These are phyloP conservation scores for Coccomyxa sp. DNA, from an alignment of 139 green algal genomes.

Conservation along the genomic window DNA sequence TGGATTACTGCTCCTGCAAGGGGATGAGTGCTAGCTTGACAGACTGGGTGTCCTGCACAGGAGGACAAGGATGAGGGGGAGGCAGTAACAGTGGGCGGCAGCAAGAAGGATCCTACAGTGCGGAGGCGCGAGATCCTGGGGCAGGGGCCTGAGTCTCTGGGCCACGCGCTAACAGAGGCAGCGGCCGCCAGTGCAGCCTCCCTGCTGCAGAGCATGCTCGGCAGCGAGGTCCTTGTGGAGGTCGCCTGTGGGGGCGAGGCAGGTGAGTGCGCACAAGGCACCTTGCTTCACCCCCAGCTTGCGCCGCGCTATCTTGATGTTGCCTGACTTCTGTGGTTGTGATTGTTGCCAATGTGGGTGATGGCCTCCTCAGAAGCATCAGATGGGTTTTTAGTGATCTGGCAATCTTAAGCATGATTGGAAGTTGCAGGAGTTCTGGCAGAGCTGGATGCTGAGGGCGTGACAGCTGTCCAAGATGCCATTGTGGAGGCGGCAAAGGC, in stretches of 20 bases:
- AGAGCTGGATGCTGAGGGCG: not conserved
- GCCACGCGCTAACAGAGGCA: constrained; percentile 28
- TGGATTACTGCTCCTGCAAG: too few species aligned
- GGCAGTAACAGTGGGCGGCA: constrained; percentile 45
- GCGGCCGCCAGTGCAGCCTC: constrained; percentile 12
- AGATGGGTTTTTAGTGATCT: not conserved
- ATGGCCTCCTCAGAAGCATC: too few species aligned
- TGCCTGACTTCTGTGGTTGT: too few species aligned
- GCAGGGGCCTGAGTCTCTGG: constrained; percentile 39
- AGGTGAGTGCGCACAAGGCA: constrained; percentile 8
- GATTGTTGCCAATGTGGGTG: too few species aligned
- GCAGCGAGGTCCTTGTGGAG: constrained; percentile 57
- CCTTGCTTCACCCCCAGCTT: too few species aligned
- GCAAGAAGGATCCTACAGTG: constrained; percentile 66
- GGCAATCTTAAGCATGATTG: not conserved
- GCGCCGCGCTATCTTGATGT: too few species aligned
- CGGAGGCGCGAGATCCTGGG: constrained; percentile 68
- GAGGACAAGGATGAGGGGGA: too few species aligned
- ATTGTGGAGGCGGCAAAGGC: too few species aligned
- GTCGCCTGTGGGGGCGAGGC: constrained; percentile 29
- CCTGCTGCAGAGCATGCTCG: constrained; percentile 23
- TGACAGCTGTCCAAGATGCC: not conserved
- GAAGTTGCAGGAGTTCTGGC: not conserved
- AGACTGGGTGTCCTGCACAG: too few species aligned
- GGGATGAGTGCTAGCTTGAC: too few species aligned